These are phyloP conservation scores for Podosphaera aphanis DNA, from an alignment of 2,329 filamentous ascomycete genomes.

Conservation along the genomic window DNA sequence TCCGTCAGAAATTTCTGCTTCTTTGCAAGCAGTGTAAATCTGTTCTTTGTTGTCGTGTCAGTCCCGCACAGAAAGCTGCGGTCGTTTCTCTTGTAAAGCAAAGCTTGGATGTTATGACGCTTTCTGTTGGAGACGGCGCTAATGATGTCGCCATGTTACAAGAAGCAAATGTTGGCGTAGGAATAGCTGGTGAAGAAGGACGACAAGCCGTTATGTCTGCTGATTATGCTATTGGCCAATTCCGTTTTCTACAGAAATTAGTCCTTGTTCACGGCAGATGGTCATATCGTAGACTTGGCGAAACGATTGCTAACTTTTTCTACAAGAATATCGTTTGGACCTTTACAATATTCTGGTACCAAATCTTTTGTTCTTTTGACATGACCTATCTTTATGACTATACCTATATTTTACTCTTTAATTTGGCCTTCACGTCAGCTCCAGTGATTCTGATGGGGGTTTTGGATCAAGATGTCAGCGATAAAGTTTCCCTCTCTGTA, in stretches of 20 bases:
- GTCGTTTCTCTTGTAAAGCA: conserved; percentile 90
- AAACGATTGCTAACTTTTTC: conserved; percentile 96
- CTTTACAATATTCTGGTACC: conserved; percentile 90
- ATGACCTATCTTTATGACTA: conserved; percentile 95
- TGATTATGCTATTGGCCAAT: conserved; percentile 87
- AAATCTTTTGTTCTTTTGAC: conserved; percentile 87
- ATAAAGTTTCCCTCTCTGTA: conserved; percentile 78
- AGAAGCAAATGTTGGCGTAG: conserved; percentile 87
- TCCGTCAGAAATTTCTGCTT: conserved; percentile 82
- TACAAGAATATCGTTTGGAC: conserved; percentile 99
- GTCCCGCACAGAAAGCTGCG: conserved; percentile 88
- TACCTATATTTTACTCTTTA: conserved; percentile 91
- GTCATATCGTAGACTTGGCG: conserved; percentile 85
- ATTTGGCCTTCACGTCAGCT: conserved; percentile 85
- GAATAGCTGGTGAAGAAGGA: conserved; percentile 81
- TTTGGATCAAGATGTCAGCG: conserved; percentile 87
- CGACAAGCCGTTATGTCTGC: conserved; percentile 89
- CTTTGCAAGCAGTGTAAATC: conserved; percentile 94
- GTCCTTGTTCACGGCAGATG: conserved; percentile 80
- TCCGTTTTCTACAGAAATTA: conserved; percentile 65
- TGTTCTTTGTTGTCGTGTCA: conserved; percentile 91
- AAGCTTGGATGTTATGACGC: conserved; percentile 84
- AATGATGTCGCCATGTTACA: conserved; percentile 98
- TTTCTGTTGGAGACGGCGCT: conserved; percentile 79
- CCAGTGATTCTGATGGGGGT: conserved; percentile 92